Evolutionary conservation across 192 early-diverging fungal genomes (phyloP), one percentile per base, ranked within the genome.

Genomic region (Coemansia sp.): DNA sequence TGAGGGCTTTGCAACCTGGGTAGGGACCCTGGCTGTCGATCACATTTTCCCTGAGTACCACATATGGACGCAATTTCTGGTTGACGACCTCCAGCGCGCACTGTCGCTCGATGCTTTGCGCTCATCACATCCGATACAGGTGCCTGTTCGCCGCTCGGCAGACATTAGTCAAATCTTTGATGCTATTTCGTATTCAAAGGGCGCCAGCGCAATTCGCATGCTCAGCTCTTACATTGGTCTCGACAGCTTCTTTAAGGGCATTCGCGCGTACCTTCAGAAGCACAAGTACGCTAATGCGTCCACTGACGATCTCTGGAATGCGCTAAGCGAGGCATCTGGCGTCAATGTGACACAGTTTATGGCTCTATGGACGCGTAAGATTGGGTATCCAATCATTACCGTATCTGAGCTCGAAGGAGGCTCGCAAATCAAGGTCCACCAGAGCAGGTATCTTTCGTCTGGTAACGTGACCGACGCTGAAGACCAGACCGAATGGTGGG

Each of bases 1-100:
- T 69, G 95, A 98, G 78, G 93, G 93, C 27, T 98, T 98, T 75
- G 95, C 95, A 25, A 96, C 95, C 7, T 98, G 93, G 86, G 92
- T 93, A 19, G 94, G 93, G 24, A 89, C 85, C 67, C 66, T 95
- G 51, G 93, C 92, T 19, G 87, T 89, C 12, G 92, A 92, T 73
- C 71, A 93, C 54, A 73, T 94, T 53, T 96, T 91, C 83, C 96
- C 96, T 22, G 93, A 94, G 43, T 95, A 93, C 92, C 85, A 94
- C 66, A 81, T 93, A 24, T 98, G 92, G 90, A 94, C 91, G 14
- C 66, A 72, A 43, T 98, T 95, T 70, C 83, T 94, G 25, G 83
- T 78, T 24, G 85, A 86, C 45, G 90, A 91, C 51, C 86, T 92
- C 70, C 81, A 86, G 41, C 70, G 82, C 56, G 96, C 86, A 17